Percentiles rank a stretch among this genome's conserved stretches.
These are phyloP conservation scores for Porogramme epimiltina DNA, from an alignment of 1,284 basidiomycete genomes.

Conservation along the genomic window DNA sequence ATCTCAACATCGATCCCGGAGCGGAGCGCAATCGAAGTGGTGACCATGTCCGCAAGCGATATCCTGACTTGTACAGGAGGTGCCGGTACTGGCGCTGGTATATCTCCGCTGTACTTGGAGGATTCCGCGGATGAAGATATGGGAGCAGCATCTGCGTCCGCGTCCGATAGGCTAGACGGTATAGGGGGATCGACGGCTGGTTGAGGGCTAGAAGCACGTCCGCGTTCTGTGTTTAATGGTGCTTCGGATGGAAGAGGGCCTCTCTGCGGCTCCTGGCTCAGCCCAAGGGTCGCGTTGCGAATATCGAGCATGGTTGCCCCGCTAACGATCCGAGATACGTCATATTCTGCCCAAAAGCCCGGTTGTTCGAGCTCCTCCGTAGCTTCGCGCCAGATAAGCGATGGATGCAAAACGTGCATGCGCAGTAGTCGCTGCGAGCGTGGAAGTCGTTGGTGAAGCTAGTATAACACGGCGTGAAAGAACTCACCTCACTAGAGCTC, in stretches of 20 bases:
- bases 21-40: slow-evolving; percentile 68
- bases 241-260: no score
- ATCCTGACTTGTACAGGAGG: slow-evolving; percentile 36
- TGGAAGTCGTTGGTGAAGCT: slow-evolving; percentile 2
- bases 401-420: slow-evolving; percentile 74
- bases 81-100: no score
- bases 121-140: no score
- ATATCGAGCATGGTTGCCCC: slow-evolving; percentile 74
- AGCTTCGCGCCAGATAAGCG: slow-evolving; percentile 68
- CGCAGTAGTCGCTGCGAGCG: slow-evolving; percentile 64
- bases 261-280: slow-evolving; percentile 12
- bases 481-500: slow-evolving; percentile 61
- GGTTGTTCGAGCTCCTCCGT: slow-evolving; percentile 62
- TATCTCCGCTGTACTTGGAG: no score
- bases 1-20: slow-evolving; percentile 65
- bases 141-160: no score
- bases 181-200: no score
- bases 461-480: background rate
- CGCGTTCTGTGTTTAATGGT: no score
- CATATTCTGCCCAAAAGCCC: slow-evolving; percentile 69
- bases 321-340: slow-evolving; percentile 66
- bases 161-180: no score
- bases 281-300: slow-evolving; percentile 48
- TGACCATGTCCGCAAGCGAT: slow-evolving; percentile 72
- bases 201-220: no score